Base-by-base conservation (phyloP, 2,329 filamentous ascomycete genomes). In the Hypoxylon sp. region DNA sequence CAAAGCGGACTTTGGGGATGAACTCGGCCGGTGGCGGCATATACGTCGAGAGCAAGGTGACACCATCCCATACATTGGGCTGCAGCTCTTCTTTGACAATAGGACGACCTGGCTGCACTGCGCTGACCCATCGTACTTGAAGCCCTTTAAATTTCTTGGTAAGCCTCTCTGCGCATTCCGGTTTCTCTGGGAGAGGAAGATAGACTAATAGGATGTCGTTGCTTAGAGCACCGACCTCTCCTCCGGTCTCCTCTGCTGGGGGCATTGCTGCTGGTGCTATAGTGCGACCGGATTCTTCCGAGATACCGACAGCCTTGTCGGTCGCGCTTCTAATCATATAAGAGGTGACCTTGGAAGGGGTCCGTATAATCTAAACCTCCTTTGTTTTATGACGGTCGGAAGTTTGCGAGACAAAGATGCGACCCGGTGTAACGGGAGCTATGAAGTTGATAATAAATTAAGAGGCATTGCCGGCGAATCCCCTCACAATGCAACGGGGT, bases 181-280 rank as follows among this genome's bases (percentile, higher is more conserved):
- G 51, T 1, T 79, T 72, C 0, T 77, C 74, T 2, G 75, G 72
- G 13, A 65, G 58, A 2, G 79, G 79, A 6, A 81, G 45, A 60
- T 80, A 77, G 25, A 84, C 58, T 23, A 84, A 76, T 4, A 84
- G 74, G 11, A 81, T 76, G 62, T 84, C 82, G 36, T 76, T 74
- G 65, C 72, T 75, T n/a, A 72, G 49, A n/a, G 63, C 2, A 11
- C 28, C 36, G 19, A 49, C 5, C 10, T 58, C 67, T 2, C 28
- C 23, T 25, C 28, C 52, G 14, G 11, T 48, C 13, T 51, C 53
- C 14, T 43, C 53, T 5, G 11, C 25, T 11, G 52, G 38, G 30
- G 60, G 56, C 67, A 69, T 69, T 28, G 34, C 30, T 51, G 5
- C 13, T 25, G 21, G 4, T 60, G 17, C 21, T 11, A n/a, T 7